Evolutionary conservation across 177 flowering plant species (phyloP).

Genomic region (Tripterygium wilfordii): DNA sequence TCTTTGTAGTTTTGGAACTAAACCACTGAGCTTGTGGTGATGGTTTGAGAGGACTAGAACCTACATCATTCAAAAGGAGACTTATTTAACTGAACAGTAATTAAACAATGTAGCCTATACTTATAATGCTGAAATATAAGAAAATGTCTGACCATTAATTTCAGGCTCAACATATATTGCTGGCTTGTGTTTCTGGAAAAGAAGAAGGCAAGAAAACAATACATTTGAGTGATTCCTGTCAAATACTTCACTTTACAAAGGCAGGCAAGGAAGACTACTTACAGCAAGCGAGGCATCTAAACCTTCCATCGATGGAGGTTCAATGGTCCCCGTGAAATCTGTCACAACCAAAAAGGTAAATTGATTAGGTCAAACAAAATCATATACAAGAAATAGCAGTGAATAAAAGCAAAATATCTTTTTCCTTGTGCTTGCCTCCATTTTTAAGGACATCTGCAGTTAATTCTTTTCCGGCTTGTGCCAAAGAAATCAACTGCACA

Average conservation of each 20-base stretch:
- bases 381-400: neutral
- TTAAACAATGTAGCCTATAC: neutral
- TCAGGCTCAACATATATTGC: slow-evolving; percentile 31
- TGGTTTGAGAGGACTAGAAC: slow-evolving; percentile 28
- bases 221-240: no score
- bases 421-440: slow-evolving; percentile 29
- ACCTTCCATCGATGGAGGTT: slow-evolving; percentile 76
- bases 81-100: neutral
- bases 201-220: neutral
- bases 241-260: no score
- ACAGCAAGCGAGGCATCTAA: slow-evolving; percentile 52
- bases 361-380: neutral
- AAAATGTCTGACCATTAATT: slow-evolving; percentile 39
- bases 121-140: neutral
- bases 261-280: slow-evolving; percentile 18
- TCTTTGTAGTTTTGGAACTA: slow-evolving; percentile 55
- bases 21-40: slow-evolving; percentile 57
- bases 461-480: slow-evolving; percentile 79
- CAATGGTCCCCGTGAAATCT: slow-evolving; percentile 33
- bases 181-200: slow-evolving; percentile 37
- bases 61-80: slow-evolving; percentile 25
- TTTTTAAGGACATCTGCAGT: slow-evolving; percentile 39
- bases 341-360: neutral
- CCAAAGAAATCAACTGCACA: slow-evolving; percentile 66
- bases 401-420: neutral